Evolutionary conservation across 805 yeast genomes (phyloP).

Genomic region (Wilhelminamyces savonicus): DNA sequence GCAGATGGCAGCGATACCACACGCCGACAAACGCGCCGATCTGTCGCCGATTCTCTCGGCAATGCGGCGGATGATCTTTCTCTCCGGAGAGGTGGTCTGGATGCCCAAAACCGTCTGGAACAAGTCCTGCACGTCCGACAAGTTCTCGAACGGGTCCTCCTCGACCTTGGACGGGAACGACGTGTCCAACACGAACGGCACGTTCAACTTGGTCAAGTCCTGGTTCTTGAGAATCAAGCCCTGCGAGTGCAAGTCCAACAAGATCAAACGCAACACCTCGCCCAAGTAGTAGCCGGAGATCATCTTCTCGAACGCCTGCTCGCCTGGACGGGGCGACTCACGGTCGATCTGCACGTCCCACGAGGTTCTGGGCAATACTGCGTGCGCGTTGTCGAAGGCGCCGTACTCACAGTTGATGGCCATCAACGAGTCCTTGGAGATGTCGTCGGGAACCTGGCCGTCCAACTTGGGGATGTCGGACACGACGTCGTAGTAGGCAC

Average conservation of each 20-base stretch:
- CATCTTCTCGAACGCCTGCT: constrained; percentile 95
- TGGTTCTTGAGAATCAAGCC: constrained; percentile 66
- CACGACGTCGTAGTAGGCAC: constrained; percentile 84
- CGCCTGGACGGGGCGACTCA: constrained; percentile 92
- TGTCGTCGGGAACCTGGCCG: constrained; percentile 61
- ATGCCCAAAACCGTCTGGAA: constrained; percentile 56
- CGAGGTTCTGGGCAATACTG: constrained; percentile 79
- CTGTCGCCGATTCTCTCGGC: constrained; percentile 88
- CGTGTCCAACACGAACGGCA: constrained; percentile 77
- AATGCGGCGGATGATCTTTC: constrained; percentile 73
- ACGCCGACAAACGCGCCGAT: constrained; percentile 85
- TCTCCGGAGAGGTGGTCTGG: constrained; percentile 66
- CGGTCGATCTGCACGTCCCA: constrained; percentile 76
- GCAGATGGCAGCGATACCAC: constrained; percentile 94
- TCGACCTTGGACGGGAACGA: constrained; percentile 84
- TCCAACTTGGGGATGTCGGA: constrained; percentile 73
- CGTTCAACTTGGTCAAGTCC: constrained; percentile 55
- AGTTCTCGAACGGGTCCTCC: constrained; percentile 81
- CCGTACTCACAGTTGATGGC: constrained; percentile 99
- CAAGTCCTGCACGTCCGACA: constrained; percentile 65
- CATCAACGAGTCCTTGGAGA: constrained; percentile 64
- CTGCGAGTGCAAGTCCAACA: constrained; percentile 60
- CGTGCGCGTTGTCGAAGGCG: constrained; percentile 89
- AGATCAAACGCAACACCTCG: constrained; percentile 75
- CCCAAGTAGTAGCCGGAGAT: constrained; percentile 96